These are phyloP conservation scores for Hermanozyma aechmeae DNA, from an alignment of 805 yeast genomes.

Conservation along the genomic window DNA sequence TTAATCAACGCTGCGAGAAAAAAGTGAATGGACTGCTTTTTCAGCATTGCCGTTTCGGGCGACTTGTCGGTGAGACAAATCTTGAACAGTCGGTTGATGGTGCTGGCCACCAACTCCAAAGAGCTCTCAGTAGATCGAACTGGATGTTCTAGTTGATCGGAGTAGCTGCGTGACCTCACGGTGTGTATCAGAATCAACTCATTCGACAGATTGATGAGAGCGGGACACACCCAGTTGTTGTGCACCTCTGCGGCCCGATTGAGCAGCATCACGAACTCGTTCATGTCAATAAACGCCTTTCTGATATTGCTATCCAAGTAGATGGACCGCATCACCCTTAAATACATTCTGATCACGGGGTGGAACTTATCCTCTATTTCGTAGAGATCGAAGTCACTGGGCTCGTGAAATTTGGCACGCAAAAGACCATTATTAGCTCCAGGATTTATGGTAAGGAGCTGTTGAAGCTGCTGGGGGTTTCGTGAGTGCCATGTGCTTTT, in stretches of 20 bases:
- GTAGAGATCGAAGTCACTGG: conserved; percentile 32
- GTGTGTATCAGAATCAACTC: conserved; percentile 33
- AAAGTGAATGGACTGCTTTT: conserved; percentile 57
- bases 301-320: conserved; percentile 23
- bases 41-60: conserved; percentile 37
- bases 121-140: no score
- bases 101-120: conserved; percentile 48
- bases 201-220: conserved; percentile 31
- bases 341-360: conserved; percentile 13
- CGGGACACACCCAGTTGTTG: conserved; percentile 42
- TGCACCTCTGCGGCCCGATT: conserved; percentile 47
- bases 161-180: no score
- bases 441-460: conserved; percentile 27
- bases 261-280: conserved; percentile 34
- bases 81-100: conserved; percentile 66
- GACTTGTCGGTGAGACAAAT: conserved; percentile 72
- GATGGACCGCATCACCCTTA: conserved; percentile 26
- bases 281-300: conserved; percentile 21
- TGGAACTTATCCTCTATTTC: conserved; percentile 27
- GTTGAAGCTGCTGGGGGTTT: conserved; percentile 11
- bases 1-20: conserved; percentile 63
- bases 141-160: no score
- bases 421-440: conserved; percentile 18
- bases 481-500: conserved; percentile 10
- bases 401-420: conserved; percentile 24